These are phyloP conservation scores for Crucibulum laeve DNA, from an alignment of 768 basidiomycete species.

Conservation along the genomic window DNA sequence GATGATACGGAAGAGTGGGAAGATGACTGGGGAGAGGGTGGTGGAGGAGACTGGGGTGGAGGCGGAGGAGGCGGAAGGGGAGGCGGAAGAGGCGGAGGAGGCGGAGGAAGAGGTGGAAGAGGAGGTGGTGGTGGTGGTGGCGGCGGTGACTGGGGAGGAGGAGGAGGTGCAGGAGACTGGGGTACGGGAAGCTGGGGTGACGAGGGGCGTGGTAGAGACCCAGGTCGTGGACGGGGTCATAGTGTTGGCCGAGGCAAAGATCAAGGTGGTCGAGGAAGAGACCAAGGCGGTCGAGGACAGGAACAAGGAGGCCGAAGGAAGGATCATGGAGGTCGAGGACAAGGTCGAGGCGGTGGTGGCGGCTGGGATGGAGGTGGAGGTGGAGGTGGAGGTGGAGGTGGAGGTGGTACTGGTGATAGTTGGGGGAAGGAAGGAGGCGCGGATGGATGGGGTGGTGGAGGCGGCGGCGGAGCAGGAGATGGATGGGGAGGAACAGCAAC, in stretches of 20 bases:
- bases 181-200: too few species aligned
- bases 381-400: constrained; percentile 7
- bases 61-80: background rate
- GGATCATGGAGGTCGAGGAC: constrained; percentile 4
- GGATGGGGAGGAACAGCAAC: too few species aligned
- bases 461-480: constrained; percentile 4
- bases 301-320: background rate
- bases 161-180: too few species aligned
- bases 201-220: too few species aligned
- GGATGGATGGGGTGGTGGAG: constrained; percentile 5
- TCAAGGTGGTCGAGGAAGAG: too few species aligned
- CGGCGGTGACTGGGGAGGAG: constrained; percentile 11
- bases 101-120: constrained; percentile 2
- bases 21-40: background rate
- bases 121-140: constrained; percentile 7
- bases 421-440: background rate
- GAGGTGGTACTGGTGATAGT: background rate
- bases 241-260: too few species aligned
- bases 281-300: constrained; percentile 8
- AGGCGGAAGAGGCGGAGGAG: constrained; percentile 4
- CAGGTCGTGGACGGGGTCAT: too few species aligned
- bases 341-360: constrained; percentile 3
- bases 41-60: background rate
- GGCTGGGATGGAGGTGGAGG: background rate
- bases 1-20: background rate